Evolutionary conservation across 1,139 yeast genomes (phyloP).

Genomic region (Blastobotrys petasosporus): DNA sequence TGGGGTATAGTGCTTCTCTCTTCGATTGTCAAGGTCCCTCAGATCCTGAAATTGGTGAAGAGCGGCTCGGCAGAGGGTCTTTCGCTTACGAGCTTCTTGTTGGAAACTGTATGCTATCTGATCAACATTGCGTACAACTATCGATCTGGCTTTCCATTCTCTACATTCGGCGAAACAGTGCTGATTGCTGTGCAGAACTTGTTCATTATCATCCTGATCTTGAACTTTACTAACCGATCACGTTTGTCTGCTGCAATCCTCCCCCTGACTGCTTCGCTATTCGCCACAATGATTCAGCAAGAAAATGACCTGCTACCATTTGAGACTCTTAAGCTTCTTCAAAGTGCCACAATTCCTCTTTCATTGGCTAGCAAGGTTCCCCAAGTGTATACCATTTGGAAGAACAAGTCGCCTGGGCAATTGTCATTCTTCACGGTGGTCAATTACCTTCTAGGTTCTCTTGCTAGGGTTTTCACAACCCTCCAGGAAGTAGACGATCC

Average conservation of each 20-base stretch:
- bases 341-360: conserved; percentile 50
- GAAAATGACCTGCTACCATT: conserved; percentile 22
- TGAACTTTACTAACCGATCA: conserved; percentile 24
- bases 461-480: conserved; percentile 54
- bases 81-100: conserved; percentile 32
- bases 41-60: conserved; percentile 31
- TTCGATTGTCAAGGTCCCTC: conserved; percentile 37
- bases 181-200: conserved; percentile 39
- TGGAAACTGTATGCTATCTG: conserved; percentile 38
- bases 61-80: conserved; percentile 35
- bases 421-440: conserved; percentile 49
- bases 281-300: conserved; percentile 19
- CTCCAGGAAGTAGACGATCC: conserved; percentile 38
- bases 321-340: conserved; percentile 35
- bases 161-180: conserved; percentile 41
- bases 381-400: conserved; percentile 46
- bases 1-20: conserved; percentile 35
- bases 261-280: conserved; percentile 24
- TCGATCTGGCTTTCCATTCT: conserved; percentile 38
- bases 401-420: conserved; percentile 48
- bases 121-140: conserved; percentile 40
- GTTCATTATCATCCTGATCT: conserved; percentile 33
- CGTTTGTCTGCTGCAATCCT: conserved; percentile 24
- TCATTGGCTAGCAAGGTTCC: conserved; percentile 50
- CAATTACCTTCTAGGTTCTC: conserved; percentile 51